Evolutionary conservation across 257 asterid species (phyloP).

Genomic region (Salvia splendens): DNA sequence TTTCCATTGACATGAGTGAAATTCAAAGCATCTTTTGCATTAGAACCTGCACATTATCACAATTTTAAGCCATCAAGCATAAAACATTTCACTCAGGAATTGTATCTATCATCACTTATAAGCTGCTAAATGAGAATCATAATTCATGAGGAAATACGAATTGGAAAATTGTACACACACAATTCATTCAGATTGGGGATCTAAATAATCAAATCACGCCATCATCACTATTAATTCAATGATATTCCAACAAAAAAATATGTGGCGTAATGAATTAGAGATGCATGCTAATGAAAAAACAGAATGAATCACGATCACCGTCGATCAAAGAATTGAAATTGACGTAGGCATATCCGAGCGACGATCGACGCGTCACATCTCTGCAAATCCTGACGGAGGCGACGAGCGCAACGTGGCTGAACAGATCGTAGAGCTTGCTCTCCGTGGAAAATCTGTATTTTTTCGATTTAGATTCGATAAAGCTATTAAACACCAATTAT

Average conservation of each 20-base stretch:
- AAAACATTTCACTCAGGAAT: too few species aligned
- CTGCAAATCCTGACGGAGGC: conserved; percentile 72
- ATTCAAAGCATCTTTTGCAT: too few species aligned
- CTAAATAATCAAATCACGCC: neutral
- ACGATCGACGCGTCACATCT: conserved; percentile 53
- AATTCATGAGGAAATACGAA: too few species aligned
- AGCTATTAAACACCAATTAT: too few species aligned
- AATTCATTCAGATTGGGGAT: neutral
- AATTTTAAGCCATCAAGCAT: too few species aligned
- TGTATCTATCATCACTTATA: too few species aligned
- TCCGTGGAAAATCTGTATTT: conserved; percentile 27
- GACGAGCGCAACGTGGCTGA: conserved; percentile 68
- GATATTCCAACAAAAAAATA: too few species aligned
- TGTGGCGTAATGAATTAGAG: neutral
- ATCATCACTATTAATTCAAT: too few species aligned
- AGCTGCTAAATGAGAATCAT: too few species aligned
- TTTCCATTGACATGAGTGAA: too few species aligned
- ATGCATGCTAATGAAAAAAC: neutral
- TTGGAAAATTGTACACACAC: neutral
- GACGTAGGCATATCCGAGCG: conserved; percentile 79
- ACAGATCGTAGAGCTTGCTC: conserved; percentile 60
- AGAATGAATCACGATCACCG: conserved; percentile 40
- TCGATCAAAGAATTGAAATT: conserved; percentile 60
- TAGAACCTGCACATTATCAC: too few species aligned
- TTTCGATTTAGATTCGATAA: too few species aligned